A percentile compares a stretch with the other conserved stretches of the same genome.
phyloP scores from a whole-genome alignment of 2,329 filamentous ascomycete species.

The Xylaria sp. region DNA sequence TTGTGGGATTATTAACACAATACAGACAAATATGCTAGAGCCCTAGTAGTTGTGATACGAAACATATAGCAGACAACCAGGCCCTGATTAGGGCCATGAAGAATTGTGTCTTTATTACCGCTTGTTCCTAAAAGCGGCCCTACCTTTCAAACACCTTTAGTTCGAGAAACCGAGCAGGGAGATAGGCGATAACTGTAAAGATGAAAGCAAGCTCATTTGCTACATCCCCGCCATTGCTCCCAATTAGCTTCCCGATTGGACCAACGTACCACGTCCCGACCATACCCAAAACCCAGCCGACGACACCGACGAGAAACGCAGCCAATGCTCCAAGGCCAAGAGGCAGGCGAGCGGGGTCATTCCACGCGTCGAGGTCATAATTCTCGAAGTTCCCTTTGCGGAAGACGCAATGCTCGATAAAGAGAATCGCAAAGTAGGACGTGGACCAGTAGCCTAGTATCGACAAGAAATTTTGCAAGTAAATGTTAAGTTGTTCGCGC shows the following conservation, averaged over 20 bases:
- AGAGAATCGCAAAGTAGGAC: conserved; percentile 54
- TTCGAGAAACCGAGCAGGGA: conserved; percentile 57
- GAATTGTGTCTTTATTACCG: background rate
- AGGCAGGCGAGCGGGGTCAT: conserved; percentile 50
- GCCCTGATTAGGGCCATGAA: background rate
- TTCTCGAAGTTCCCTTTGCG: conserved; percentile 48
- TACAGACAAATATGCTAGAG: background rate
- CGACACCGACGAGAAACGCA: conserved; percentile 52
- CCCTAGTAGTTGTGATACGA: background rate
- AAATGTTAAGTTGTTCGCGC: conserved; percentile 49
- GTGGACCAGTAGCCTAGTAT: conserved; percentile 58
- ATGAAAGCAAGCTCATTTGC: conserved; percentile 59
- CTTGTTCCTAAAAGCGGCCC: background rate
- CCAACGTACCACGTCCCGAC: conserved; percentile 61
- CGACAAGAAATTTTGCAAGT: conserved; percentile 54
- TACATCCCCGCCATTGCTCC: conserved; percentile 52
- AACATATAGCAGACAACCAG: background rate
- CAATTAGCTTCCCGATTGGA: conserved; percentile 50
- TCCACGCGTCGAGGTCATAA: conserved; percentile 57
- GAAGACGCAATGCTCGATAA: conserved; percentile 55
- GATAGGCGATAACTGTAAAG: conserved; percentile 53
- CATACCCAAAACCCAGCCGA: conserved; percentile 59
- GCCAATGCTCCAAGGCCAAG: conserved; percentile 49
- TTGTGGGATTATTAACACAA: background rate
- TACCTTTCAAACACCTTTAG: conserved; percentile 51